phyloP scores from a whole-genome alignment of 768 basidiomycete genomes.

The Dioszegia hungarica region DNA sequence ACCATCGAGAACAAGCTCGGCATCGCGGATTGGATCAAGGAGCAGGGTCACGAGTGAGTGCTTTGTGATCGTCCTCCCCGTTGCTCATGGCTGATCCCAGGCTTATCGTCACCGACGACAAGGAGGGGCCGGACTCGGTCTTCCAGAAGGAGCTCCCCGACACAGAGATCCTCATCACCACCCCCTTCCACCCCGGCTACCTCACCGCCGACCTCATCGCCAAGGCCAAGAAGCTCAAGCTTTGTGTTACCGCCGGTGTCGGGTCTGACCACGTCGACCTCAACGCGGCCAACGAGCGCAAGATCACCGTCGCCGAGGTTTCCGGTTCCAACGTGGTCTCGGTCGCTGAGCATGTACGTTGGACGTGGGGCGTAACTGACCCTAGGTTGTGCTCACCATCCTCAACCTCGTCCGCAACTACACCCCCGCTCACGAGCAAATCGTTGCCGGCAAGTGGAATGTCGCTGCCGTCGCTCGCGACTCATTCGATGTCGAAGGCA shows the following conservation, averaged over 20 bases:
- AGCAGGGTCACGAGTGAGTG: constrained; percentile 63
- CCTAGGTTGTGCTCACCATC: constrained; percentile 63
- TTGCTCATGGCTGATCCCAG: constrained; percentile 8
- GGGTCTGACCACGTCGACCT: constrained; percentile 73
- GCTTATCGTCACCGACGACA: constrained; percentile 68
- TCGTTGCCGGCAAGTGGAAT: constrained; percentile 78
- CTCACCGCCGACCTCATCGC: constrained; percentile 44
- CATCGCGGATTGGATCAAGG: constrained; percentile 63
- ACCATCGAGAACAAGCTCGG: constrained; percentile 61
- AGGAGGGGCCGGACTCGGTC: constrained; percentile 73
- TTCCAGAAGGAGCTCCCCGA: constrained; percentile 79
- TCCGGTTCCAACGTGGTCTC: constrained; percentile 77
- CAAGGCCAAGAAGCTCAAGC: constrained; percentile 80
- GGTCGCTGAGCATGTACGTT: constrained; percentile 62
- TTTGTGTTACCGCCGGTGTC: constrained; percentile 85
- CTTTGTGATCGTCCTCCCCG: too few species aligned
- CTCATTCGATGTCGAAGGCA: constrained; percentile 82
- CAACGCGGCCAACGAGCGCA: constrained; percentile 74
- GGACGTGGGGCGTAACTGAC: neutral
- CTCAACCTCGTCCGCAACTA: constrained; percentile 87
- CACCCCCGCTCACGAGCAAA: constrained; percentile 63
- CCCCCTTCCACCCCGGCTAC: constrained; percentile 49
- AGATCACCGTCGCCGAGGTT: constrained; percentile 70
- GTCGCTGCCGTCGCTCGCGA: constrained; percentile 76
- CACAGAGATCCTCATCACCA: constrained; percentile 39